Evolutionary conservation across 495 filamentous ascomycete species (phyloP).

Genomic region (Hypoxylon trugodes): DNA sequence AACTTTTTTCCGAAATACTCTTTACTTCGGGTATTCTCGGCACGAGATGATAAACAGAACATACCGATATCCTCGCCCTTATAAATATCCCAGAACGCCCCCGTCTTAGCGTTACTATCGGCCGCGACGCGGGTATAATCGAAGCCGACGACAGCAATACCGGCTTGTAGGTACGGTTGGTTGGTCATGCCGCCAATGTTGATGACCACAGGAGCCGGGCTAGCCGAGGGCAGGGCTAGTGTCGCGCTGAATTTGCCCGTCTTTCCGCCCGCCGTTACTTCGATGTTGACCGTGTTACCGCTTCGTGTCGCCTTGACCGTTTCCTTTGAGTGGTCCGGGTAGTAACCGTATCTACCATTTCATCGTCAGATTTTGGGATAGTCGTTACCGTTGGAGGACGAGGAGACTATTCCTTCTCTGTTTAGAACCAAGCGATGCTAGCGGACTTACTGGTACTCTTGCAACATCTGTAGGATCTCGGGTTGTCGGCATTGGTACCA

Average conservation of each 20-base stretch:
- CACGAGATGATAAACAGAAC: not conserved
- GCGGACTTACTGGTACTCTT: slow-evolving; percentile 56
- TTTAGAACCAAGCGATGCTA: not conserved
- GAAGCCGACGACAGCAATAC: slow-evolving; percentile 61
- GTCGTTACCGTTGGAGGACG: too few species aligned
- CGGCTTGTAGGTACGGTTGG: slow-evolving; percentile 57
- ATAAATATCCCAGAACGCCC: slow-evolving; percentile 62
- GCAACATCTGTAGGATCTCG: slow-evolving; percentile 60
- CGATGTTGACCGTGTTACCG: slow-evolving; percentile 57
- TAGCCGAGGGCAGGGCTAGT: slow-evolving; percentile 51
- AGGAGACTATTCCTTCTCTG: too few species aligned
- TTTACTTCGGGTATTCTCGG: too few species aligned
- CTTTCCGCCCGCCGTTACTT: slow-evolving; percentile 57
- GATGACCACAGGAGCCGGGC: slow-evolving; percentile 60
- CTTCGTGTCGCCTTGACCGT: slow-evolving; percentile 60
- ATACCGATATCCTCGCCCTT: slow-evolving; percentile 61
- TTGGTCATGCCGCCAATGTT: slow-evolving; percentile 64
- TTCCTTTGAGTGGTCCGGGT: slow-evolving; percentile 60
- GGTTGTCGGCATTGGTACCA: slow-evolving; percentile 63
- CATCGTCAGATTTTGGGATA: not conserved
- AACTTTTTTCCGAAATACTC: too few species aligned
- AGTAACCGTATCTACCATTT: slow-evolving; percentile 54
- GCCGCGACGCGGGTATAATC: slow-evolving; percentile 59
- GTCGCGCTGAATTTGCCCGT: slow-evolving; percentile 56
- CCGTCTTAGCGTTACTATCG: slow-evolving; percentile 61